phyloP scores from a whole-genome alignment of 805 yeast genomes.

The Saccharomycopsis oosterbeekiorum region DNA sequence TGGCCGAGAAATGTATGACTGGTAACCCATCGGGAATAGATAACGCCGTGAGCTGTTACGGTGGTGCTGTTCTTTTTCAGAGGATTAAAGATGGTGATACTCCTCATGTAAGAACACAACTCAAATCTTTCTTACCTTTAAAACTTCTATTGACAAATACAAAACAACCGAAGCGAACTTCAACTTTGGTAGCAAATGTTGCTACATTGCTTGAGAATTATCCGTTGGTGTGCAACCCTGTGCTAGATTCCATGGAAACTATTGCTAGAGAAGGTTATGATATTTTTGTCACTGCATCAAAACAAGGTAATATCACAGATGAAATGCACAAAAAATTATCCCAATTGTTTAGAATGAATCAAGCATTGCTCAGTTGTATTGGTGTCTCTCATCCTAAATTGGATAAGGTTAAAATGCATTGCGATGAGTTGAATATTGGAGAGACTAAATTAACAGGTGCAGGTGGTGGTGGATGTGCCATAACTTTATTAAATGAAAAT shows the following conservation, averaged over 20 bases:
- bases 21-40: constrained; percentile 97
- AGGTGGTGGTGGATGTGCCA: constrained; percentile 98
- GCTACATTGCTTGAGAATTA: constrained; percentile 40
- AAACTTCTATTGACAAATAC: constrained; percentile 76
- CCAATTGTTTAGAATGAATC: constrained; percentile 70
- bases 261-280: constrained; percentile 65
- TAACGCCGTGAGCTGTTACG: constrained; percentile 90
- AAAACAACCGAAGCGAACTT: constrained; percentile 78
- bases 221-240: constrained; percentile 45
- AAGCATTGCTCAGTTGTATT: constrained; percentile 72
- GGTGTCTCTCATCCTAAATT: constrained; percentile 93
- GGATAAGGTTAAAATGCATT: constrained; percentile 59
- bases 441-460: constrained; percentile 95
- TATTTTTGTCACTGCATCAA: constrained; percentile 41
- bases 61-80: constrained; percentile 91
- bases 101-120: constrained; percentile 56
- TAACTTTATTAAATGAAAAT: constrained; percentile 53
- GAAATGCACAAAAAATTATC: constrained; percentile 35
- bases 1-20: constrained; percentile 93
- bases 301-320: constrained; percentile 27
- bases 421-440: constrained; percentile 60
- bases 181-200: constrained; percentile 72
- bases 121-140: constrained; percentile 66
- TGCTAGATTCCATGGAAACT: constrained; percentile 69
- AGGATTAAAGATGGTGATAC: constrained; percentile 38